Conservation (phyloP, 108 stramenopile species). For the Poteriospumella lacustris region DNA sequence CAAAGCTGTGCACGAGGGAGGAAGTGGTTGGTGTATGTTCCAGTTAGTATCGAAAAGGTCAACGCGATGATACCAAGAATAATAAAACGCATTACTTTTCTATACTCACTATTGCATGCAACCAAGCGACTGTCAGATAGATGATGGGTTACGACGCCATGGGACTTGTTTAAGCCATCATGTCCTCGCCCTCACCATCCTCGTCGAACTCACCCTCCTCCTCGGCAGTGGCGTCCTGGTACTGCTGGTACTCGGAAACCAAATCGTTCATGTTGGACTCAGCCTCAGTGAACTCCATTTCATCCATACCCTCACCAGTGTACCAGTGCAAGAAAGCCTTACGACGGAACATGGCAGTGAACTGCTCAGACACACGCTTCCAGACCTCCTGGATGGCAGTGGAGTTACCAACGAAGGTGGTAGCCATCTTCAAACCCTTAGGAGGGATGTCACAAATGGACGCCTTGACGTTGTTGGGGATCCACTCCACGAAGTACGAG, state of each 20-base stretch:
- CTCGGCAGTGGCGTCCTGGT: conserved; percentile 78
- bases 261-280: conserved; percentile 74
- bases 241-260: conserved; percentile 76
- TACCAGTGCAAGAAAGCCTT: conserved; percentile 90
- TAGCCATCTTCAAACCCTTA: conserved; percentile 30
- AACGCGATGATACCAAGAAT: no score
- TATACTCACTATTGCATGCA: no score
- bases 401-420: conserved; percentile 86
- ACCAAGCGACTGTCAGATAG: no score
- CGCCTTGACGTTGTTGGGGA: conserved; percentile 40
- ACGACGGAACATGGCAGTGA: conserved; percentile 85
- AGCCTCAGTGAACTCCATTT: conserved; percentile 79
- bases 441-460: conserved; percentile 35
- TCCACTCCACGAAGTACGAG: conserved; percentile 40
- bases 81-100: no score
- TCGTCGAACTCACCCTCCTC: conserved; percentile 70
- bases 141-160: no score
- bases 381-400: conserved; percentile 89
- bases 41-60: no score
- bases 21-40: no score
- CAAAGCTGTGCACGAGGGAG: no score
- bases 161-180: no score
- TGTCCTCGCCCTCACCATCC: conserved; percentile 48
- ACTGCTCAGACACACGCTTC: conserved; percentile 80
- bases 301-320: conserved; percentile 72